These are phyloP conservation scores for Chalciporus pseudorubinellus DNA, from an alignment of 768 basidiomycete species.

Conservation along the genomic window DNA sequence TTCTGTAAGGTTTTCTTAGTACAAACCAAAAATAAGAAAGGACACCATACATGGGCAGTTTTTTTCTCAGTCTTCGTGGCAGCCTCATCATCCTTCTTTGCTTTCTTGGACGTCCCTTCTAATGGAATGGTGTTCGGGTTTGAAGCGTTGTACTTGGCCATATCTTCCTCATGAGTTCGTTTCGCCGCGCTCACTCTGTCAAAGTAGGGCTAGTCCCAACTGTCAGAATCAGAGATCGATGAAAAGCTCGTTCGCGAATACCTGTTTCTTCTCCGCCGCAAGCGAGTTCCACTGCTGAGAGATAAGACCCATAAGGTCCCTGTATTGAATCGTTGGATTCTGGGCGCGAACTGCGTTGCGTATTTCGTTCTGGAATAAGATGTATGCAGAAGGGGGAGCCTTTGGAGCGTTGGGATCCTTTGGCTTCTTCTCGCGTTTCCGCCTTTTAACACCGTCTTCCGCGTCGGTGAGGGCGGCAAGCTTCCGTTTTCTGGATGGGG, in stretches of 20 bases:
- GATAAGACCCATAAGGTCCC: conserved; percentile 71
- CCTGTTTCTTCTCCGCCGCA: conserved; percentile 68
- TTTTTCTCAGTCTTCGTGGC: conserved; percentile 30
- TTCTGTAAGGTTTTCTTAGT: conserved; percentile 26
- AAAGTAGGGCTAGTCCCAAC: conserved; percentile 29
- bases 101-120: conserved; percentile 39
- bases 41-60: conserved; percentile 18
- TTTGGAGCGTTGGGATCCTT: conserved; percentile 95
- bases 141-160: conserved; percentile 62
- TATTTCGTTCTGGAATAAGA: conserved; percentile 91
- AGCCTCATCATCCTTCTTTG: conserved; percentile 26
- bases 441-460: conserved; percentile 38
- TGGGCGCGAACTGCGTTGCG: conserved; percentile 67
- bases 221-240: not conserved
- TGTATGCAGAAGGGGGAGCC: conserved; percentile 88
- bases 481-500: conserved; percentile 54
- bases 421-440: conserved; percentile 51
- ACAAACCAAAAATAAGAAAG: conserved; percentile 3
- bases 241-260: conserved; percentile 36
- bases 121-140: conserved; percentile 49
- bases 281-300: conserved; percentile 73
- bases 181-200: conserved; percentile 55
- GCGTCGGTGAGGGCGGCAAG: conserved; percentile 26
- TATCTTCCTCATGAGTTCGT: conserved; percentile 58
- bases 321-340: conserved; percentile 63